Base-by-base conservation (phyloP, 495 filamentous ascomycete genomes). In the Usnea hakonensis region DNA sequence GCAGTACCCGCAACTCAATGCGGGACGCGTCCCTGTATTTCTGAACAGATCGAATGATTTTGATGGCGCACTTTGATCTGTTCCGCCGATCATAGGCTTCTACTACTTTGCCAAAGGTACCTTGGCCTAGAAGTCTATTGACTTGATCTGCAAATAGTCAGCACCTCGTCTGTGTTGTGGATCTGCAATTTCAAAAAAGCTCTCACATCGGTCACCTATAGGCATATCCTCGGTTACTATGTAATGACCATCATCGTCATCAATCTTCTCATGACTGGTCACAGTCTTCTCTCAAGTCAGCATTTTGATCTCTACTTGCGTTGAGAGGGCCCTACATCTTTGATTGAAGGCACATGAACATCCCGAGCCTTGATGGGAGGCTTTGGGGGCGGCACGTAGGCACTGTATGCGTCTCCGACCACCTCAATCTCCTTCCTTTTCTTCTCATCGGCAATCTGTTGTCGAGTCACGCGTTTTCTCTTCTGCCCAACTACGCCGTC, bases 11-110 rank as follows among this genome's bases (percentile, higher is more conserved):
- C 6, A 98, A 77, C 74, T 98, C 94, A 67, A 98, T 97, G 58
- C 93, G 84, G n/a, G 89, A 94, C 1, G 94, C 94, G 74, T 98
- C 94, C 50, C 94, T 86, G 68, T 98, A 98, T 67, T 98, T 98
- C 68, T 95, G 94, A 8, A 98, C 94, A 1, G 94, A 96, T 56
- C 94, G 88, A 64, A 98, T 98, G 71, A 98, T 92, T 74, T 98
- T 98, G 71, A 98, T 89, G 33, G 94, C 94, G 65, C 93, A 94
- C 58, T 88, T 82, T 61, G 88, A 85, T 60, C 85, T 84, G 59
- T 84, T 83, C 60, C 80, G 80, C 64, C 84, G 84, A 70, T 98
- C 94, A 63, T 82, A 85, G 41, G 94, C 94, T 72, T 96, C 89
- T 11, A 98, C 93, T 17, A 98, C 94, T 74, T 98, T 98, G 57